A percentile compares a stretch with the other conserved stretches of the same genome.
Conservation (phyloP, 345 rosid species). For the Eucalyptus paniculata region DNA sequence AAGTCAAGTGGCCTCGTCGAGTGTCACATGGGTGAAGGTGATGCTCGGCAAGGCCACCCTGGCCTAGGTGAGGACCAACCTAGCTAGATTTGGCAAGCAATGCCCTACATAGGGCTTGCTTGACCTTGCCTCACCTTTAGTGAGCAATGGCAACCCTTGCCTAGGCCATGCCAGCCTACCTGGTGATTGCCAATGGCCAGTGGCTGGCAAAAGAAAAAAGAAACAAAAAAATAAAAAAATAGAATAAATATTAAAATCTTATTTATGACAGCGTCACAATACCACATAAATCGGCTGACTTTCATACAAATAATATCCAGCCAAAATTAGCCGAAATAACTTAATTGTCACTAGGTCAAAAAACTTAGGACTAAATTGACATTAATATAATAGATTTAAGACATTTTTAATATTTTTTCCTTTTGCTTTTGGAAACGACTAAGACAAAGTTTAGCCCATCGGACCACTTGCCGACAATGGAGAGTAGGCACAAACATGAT, state of each 20-base stretch:
- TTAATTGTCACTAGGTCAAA: neutral
- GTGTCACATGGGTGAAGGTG: neutral
- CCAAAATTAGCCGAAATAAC: neutral
- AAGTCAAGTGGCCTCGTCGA: too few species aligned
- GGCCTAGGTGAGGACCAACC: rapidly evolving
- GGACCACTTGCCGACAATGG: neutral
- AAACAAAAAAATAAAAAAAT: too few species aligned
- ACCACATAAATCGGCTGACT: too few species aligned
- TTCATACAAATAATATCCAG: too few species aligned
- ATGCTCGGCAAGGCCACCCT: neutral
- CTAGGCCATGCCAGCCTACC: neutral
- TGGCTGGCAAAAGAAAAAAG: neutral
- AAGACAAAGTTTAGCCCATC: neutral
- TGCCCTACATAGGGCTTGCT: neutral
- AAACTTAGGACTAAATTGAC: too few species aligned
- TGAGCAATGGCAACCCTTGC: neutral
- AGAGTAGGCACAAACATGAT: neutral
- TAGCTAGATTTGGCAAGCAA: neutral
- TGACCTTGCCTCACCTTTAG: neutral
- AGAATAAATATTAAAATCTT: too few species aligned
- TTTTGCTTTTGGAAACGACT: too few species aligned
- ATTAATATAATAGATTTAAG: too few species aligned
- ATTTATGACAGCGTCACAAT: rapidly evolving
- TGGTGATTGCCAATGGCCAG: rapidly evolving
- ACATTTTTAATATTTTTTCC: too few species aligned